Base-by-base conservation (phyloP, 371 early-diverging fungal species). In the Actinomortierella wolfii region DNA sequence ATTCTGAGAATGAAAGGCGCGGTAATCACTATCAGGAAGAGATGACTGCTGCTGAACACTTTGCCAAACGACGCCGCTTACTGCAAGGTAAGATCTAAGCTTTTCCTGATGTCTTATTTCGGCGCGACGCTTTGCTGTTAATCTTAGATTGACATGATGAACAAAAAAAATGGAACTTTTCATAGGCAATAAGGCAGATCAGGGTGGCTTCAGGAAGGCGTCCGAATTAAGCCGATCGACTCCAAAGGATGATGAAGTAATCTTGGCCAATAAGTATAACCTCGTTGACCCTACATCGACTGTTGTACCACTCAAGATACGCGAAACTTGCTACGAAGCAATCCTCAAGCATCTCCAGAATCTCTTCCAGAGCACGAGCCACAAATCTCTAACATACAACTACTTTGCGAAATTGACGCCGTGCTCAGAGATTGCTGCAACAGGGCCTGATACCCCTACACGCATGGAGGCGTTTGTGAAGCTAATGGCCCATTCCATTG, bases 241-340 rank as follows among this genome's bases (percentile, higher is more conserved):
- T 13, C 15, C 28, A 23, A 55, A 47, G 18, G 18, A 23, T 0
- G 20, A n/a, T 1, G 39, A 54, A 21, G 28, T 17, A 7, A 41
- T 47, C 7, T 14, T 13, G 1, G n/a, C 17, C 25, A 73, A 66
- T 46, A 73, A 63, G 54, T 29, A 73, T 44, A 56, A 48, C 8
- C 54, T 73, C 0, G 4, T 15, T 0, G 54, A 63, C 17, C 17
- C 49, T 5, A 45, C 34, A 9, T 73, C 73, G 7, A 59, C 59
- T 25, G 66, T 62, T n/a, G 60, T 73, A 17, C 43, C 34, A 1
- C 51, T 73, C 21, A 58, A 54, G n/a, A 62, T 67, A n/a, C 59
- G 73, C 13, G 63, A 67, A n/a, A 43, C 51, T 14, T 73, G 73
- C 39, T 73, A 66, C 43, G 67, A 67, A 39, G 57, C 73, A 4